A percentile compares a stretch with the other conserved stretches of the same genome.
Conservation (phyloP, 2,329 filamentous ascomycete genomes). For the Colletotrichum sp. region DNA sequence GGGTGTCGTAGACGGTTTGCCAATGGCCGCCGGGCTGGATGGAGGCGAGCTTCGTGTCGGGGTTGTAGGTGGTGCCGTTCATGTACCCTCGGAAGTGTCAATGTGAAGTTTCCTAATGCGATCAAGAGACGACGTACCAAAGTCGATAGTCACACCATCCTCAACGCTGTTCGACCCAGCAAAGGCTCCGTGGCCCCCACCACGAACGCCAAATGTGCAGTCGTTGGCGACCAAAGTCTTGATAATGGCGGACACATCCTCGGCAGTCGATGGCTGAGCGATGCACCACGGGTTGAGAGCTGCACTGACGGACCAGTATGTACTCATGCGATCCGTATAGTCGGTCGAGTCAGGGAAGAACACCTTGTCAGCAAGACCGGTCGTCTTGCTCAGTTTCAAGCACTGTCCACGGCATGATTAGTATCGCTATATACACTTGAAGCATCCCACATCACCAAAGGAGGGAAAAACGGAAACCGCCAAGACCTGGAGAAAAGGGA, state of each 20-base stretch:
- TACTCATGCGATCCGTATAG: conserved; percentile 34
- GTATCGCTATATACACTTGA: not conserved
- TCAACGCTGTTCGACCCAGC: conserved; percentile 38
- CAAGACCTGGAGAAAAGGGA: not conserved
- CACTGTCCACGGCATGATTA: conserved; percentile 26
- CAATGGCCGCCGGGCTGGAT: conserved; percentile 41
- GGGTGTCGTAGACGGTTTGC: conserved; percentile 39
- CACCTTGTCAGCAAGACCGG: conserved; percentile 31
- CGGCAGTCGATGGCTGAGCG: conserved; percentile 33
- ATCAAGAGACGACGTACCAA: conserved; percentile 24
- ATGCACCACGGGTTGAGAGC: conserved; percentile 40
- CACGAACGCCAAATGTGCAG: conserved; percentile 42
- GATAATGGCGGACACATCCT: conserved; percentile 41
- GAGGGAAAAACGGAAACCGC: not conserved
- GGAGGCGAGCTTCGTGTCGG: conserved; percentile 30
- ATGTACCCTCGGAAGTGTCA: conserved; percentile 27
- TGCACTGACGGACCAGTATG: conserved; percentile 42
- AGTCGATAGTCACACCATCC: conserved; percentile 41
- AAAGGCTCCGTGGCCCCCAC: conserved; percentile 40
- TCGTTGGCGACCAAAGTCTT: conserved; percentile 32
- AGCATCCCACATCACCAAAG: not conserved
- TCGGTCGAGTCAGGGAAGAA: conserved; percentile 29
- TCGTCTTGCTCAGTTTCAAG: conserved; percentile 24
- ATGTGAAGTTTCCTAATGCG: not conserved
- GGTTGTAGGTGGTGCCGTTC: conserved; percentile 33